Evolutionary conservation across 2,329 filamentous ascomycete genomes (phyloP), one percentile per base, ranked within the genome.

Genomic region (Xylaria sp.): DNA sequence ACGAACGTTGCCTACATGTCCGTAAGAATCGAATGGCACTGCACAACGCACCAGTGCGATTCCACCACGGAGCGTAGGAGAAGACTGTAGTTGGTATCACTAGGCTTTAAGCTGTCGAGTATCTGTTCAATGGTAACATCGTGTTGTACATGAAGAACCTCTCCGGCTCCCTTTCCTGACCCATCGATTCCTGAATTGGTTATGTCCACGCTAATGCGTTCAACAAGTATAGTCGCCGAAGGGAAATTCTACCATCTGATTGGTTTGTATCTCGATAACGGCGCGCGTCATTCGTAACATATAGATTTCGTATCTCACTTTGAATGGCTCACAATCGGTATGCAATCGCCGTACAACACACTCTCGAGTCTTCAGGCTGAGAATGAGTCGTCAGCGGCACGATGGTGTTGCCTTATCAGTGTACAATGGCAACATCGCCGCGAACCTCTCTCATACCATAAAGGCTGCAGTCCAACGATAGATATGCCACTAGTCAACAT

Each of bases 271-370:
- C 37, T 35, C 38, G 25, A 49, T 19, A 12, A 19, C 37, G 35
- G 43, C 17, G 31, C 6, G 33, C 60, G 40, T 61, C 45, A 56
- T 57, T 38, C 47, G 61, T 60, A 51, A 19, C 37, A 25, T 12
- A 17, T 37, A 7, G 33, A 54, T 47, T 15, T 23, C 58, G 45
- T 58, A 49, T 55, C 35, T 58, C 14, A 50, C n/a, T 51, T 6
- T 19, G 46, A 23, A 58, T 49, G 19, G 19, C 14, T 25, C 52
- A 42, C 37, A n/a, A 53, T n/a, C 59, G 53, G 56, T 23, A 35
- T 50, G 17, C 42, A 43, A 57, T 61, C 33, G 11, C 19, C n/a
- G n/a, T 40, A 21, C 56, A 38, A 42, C 9, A 49, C 42, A 4
- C n/a, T 9, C 33, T 53, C 19, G 37, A 51, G 43, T 40, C 50